Evolutionary conservation across 2,329 filamentous ascomycete genomes (phyloP).

Genomic region (Eutypella sp.): DNA sequence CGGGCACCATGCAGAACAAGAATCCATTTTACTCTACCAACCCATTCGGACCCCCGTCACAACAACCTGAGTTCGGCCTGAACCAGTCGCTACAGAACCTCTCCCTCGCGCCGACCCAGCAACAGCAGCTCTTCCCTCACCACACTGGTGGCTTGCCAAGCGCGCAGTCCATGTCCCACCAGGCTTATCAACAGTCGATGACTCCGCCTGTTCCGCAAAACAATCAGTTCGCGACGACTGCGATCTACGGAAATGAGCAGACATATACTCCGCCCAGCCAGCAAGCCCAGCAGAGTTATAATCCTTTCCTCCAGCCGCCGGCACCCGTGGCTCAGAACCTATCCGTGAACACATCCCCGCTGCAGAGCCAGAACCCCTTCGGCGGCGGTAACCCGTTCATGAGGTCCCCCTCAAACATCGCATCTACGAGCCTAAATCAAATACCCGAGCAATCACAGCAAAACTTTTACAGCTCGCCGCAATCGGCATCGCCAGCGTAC

Average conservation of each 20-base stretch:
- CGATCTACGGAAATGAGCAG: slow-evolving; percentile 38
- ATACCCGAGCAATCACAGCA: slow-evolving; percentile 32
- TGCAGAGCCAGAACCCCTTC: slow-evolving; percentile 21
- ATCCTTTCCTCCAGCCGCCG: slow-evolving; percentile 44
- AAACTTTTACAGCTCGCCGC: slow-evolving; percentile 27
- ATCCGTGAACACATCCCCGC: slow-evolving; percentile 22
- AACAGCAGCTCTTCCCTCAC: slow-evolving; percentile 63
- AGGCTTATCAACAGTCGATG: slow-evolving; percentile 38
- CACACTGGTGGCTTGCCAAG: slow-evolving; percentile 60
- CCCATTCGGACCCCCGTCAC: slow-evolving; percentile 57
- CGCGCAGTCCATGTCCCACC: slow-evolving; percentile 36
- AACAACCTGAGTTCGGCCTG: slow-evolving; percentile 40
- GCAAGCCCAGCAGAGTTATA: slow-evolving; percentile 38
- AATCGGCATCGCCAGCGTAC: slow-evolving; percentile 21
- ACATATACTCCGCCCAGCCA: slow-evolving; percentile 33
- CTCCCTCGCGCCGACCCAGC: slow-evolving; percentile 50
- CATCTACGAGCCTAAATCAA: slow-evolving; percentile 27
- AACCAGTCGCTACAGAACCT: slow-evolving; percentile 72
- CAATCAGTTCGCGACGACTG: slow-evolving; percentile 34
- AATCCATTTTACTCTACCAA: slow-evolving; percentile 61
- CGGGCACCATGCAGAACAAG: slow-evolving; percentile 54
- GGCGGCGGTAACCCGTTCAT: slow-evolving; percentile 26
- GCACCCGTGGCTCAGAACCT: slow-evolving; percentile 23
- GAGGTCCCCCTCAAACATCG: slow-evolving; percentile 25
- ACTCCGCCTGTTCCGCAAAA: slow-evolving; percentile 38